Evolutionary conservation across 495 filamentous ascomycete species (phyloP).

Genomic region (Penicillium nucicola): DNA sequence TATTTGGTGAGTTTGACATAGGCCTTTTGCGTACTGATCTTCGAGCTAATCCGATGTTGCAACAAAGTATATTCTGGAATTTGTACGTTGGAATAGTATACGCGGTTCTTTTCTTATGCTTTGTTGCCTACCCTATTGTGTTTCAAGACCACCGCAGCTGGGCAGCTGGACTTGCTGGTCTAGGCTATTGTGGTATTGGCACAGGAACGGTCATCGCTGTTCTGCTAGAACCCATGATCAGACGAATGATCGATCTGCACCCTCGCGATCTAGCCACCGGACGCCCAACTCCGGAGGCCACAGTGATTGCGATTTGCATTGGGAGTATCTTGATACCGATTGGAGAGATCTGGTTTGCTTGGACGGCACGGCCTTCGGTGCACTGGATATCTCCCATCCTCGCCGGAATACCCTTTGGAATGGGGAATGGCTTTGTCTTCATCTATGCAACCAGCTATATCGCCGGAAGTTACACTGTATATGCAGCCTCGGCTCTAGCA

Average conservation of each 20-base stretch:
- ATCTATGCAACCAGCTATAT: slow-evolving; percentile 72
- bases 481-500: slow-evolving; percentile 67
- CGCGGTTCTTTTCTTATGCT: slow-evolving; percentile 68
- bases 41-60: slow-evolving; percentile 39
- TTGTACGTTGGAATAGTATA: slow-evolving; percentile 69
- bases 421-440: slow-evolving; percentile 67
- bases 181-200: slow-evolving; percentile 70
- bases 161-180: slow-evolving; percentile 59
- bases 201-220: slow-evolving; percentile 63
- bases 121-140: slow-evolving; percentile 70
- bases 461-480: slow-evolving; percentile 67
- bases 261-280: slow-evolving; percentile 67
- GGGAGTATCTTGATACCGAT: slow-evolving; percentile 61
- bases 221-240: slow-evolving; percentile 57
- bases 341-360: slow-evolving; percentile 70
- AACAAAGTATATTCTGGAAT: slow-evolving; percentile 59
- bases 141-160: slow-evolving; percentile 69
- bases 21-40: too few relatives aligned
- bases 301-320: slow-evolving; percentile 62
- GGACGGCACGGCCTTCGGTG: slow-evolving; percentile 65
- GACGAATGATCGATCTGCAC: slow-evolving; percentile 59
- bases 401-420: slow-evolving; percentile 69
- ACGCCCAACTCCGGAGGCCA: slow-evolving; percentile 60
- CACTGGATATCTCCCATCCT: slow-evolving; percentile 70
- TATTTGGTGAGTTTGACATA: slow-evolving; percentile 48